A percentile compares a stretch with the other conserved stretches of the same genome.
Conservation (phyloP, 352 stramenopile species). For the Phytophthora pinifolia region DNA sequence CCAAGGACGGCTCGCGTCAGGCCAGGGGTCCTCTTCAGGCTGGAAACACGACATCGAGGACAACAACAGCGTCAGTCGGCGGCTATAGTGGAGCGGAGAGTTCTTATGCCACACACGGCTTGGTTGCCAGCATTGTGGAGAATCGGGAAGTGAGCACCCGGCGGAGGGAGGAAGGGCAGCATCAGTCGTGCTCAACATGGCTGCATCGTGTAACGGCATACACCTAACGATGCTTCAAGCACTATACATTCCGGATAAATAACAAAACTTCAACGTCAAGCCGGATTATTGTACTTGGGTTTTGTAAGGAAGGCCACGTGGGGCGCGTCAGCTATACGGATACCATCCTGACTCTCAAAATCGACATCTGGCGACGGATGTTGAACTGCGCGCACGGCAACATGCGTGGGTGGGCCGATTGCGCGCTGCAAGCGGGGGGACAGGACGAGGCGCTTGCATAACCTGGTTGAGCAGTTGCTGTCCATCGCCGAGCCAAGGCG, state of each 20-base stretch:
- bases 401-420: too few species aligned
- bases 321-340: conserved; percentile 1
- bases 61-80: conserved; percentile 7
- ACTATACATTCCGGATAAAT: neutral
- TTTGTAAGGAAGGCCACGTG: conserved; percentile 16
- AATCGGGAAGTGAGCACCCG: conserved; percentile 31
- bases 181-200: neutral
- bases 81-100: neutral
- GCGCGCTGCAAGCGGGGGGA: too few species aligned
- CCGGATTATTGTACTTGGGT: neutral
- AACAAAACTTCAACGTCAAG: conserved; percentile 14
- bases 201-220: too few species aligned
- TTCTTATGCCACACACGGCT: conserved; percentile 20
- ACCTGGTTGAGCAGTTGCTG: too few species aligned
- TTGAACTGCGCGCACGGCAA: too few species aligned
- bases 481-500: too few species aligned
- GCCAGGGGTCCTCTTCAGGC: conserved; percentile 26
- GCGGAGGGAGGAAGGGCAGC: neutral
- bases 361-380: too few species aligned
- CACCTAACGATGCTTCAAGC: neutral
- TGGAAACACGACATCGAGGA: conserved; percentile 9
- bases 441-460: too few species aligned
- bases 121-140: conserved; percentile 39
- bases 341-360: too few species aligned
- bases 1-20: conserved; percentile 16